Evolutionary conservation across 2,329 filamentous ascomycete genomes (phyloP), one percentile per base, ranked within the genome.

Genomic region (Calycina marina): DNA sequence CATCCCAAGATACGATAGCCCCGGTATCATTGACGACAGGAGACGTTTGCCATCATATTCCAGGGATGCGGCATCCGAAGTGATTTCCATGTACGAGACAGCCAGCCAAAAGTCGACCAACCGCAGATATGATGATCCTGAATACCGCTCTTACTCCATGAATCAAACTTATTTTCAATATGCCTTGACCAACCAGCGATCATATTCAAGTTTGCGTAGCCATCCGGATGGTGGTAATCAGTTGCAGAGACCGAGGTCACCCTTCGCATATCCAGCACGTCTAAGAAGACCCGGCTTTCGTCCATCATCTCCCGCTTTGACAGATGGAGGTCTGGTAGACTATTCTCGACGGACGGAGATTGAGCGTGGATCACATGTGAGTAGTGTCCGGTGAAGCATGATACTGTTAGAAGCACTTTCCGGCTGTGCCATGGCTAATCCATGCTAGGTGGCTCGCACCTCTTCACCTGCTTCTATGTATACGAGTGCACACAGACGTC

Each of bases 221-320:
- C 60, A 62, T 18, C 52, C 54, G 13, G 63, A 64, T 29, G 49
- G 49, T 14, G 48, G 47, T 27, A 35, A 27, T 8, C 49, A 54
- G 17, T 44, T 63, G 31, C 66, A 68, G 41, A 59, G 67, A n/a
- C 65, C 68, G 29, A 60, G 67, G 17, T 72, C 69, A 14, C 69
- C 69, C 1, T 72, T 67, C 38, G 66, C 66, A 14, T 72, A 73
- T 37, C 68, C 69, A 15, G 63, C 67, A 28, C 63, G 69, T 12
- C 51, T 72, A 18, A 70, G 62, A 45, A 61, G 69, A 13, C 67
- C 66, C 12, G 65, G 65, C 2, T 51, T 52, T 32, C 48, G 48
- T 3, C 50, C 50, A 25, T 50, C 46, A 11, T 53, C 50, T 9
- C 51, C 51, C 29, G 49, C 48, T 18, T 38, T 52, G 20, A 50